A percentile compares a stretch with the other conserved stretches of the same genome.
Conservation (phyloP, 176 grass and related monocot species). For the Hsuehochloa calcarea region DNA sequence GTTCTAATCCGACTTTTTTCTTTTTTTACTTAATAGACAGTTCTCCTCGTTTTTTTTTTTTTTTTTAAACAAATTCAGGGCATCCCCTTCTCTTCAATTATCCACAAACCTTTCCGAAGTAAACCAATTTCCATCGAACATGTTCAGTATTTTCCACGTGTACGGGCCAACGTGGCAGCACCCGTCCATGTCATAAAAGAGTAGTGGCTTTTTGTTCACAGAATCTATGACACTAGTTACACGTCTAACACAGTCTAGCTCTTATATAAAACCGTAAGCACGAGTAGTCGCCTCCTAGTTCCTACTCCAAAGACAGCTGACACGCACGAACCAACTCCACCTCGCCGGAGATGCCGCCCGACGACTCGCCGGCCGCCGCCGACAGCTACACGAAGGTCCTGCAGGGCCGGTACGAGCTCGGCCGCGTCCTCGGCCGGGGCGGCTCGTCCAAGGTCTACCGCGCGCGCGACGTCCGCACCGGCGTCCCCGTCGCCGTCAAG, state of each 20-base stretch:
- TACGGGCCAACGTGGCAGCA: background rate
- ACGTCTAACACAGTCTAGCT: background rate
- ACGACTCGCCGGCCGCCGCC: background rate
- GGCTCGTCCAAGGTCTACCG: slow-evolving; percentile 36
- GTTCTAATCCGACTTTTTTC: too few species aligned
- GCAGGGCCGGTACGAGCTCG: slow-evolving; percentile 36
- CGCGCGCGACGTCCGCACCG: slow-evolving; percentile 26
- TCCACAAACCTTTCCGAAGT: background rate
- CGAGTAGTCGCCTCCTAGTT: background rate
- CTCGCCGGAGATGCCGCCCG: background rate
- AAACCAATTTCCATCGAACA: background rate
- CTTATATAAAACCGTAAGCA: background rate
- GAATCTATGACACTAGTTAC: too few species aligned
- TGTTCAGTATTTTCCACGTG: background rate
- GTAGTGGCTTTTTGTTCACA: background rate
- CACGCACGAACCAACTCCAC: background rate
- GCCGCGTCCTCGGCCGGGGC: slow-evolving; percentile 34
- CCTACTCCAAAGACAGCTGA: background rate
- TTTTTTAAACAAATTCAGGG: too few species aligned
- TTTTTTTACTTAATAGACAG: too few species aligned
- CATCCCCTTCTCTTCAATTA: background rate
- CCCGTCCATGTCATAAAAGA: background rate
- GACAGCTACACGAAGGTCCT: slow-evolving; percentile 14
- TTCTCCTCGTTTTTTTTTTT: too few species aligned
- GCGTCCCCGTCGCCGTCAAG: slow-evolving; percentile 32